Percentiles rank a stretch among this genome's conserved stretches.
phyloP scores from a whole-genome alignment of 345 rosid genomes.

The Citropsis articulata region DNA sequence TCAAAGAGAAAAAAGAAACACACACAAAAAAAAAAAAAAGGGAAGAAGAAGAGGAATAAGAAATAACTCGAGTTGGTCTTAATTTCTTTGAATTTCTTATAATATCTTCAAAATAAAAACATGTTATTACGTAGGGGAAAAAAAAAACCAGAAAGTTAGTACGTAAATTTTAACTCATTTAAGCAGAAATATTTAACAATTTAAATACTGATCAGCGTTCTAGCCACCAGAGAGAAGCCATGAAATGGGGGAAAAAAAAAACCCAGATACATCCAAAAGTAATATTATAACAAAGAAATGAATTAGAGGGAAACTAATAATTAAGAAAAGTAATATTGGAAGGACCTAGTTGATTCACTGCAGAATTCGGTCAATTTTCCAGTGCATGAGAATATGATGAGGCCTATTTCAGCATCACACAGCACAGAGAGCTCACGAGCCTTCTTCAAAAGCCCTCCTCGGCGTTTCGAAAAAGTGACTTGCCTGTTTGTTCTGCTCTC shows the following conservation, averaged over 20 bases:
- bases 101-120: background rate
- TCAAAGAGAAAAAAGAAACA: background rate
- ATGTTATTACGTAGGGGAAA: background rate
- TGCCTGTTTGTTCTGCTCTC: slow-evolving; percentile 31
- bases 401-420: slow-evolving; percentile 34
- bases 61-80: background rate
- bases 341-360: slow-evolving; percentile 24
- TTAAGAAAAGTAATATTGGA: background rate
- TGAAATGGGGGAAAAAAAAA: no score
- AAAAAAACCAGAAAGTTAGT: background rate
- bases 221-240: no score
- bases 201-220: no score
- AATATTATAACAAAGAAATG: background rate
- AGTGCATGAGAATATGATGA: slow-evolving; percentile 29
- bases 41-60: background rate
- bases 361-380: slow-evolving; percentile 26
- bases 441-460: slow-evolving; percentile 33
- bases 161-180: no score
- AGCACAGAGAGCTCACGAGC: slow-evolving; percentile 32
- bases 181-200: no score
- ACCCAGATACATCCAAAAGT: no score
- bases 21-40: no score
- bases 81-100: no score
- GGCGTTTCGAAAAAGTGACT: slow-evolving; percentile 33
- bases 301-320: no score